phyloP scores from a whole-genome alignment of 2,329 filamentous ascomycete species.

The Beauveria medogensis region DNA sequence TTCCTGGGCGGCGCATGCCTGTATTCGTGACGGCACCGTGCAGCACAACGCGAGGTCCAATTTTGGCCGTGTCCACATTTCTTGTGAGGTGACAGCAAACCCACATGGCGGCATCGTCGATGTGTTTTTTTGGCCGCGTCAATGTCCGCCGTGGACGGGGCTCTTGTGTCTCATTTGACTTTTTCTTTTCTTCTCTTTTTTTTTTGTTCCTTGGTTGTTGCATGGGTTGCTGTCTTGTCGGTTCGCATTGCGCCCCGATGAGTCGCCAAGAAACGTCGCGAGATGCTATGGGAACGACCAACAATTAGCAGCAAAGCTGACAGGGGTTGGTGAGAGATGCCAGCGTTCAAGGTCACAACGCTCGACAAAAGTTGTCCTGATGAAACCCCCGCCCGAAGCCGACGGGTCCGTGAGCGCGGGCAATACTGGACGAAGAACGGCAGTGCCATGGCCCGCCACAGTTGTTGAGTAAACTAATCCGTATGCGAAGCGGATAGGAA shows the following conservation, averaged over 20 bases:
- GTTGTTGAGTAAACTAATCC: no score
- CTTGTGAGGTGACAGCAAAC: background rate
- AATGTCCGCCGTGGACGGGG: background rate
- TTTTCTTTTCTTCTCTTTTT: background rate
- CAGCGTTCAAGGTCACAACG: no score
- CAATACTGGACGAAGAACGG: background rate
- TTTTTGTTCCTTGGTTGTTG: background rate
- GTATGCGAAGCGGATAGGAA: background rate
- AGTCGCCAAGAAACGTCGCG: background rate
- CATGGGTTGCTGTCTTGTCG: background rate
- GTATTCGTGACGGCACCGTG: background rate
- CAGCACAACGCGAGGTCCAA: background rate
- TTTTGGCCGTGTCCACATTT: slow-evolving; percentile 6
- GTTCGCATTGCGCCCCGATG: background rate
- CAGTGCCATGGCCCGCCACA: no score
- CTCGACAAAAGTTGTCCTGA: background rate
- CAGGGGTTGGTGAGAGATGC: background rate
- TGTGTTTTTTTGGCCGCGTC: background rate
- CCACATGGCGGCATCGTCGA: slow-evolving; percentile 10
- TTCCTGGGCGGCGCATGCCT: background rate
- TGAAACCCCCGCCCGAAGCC: background rate
- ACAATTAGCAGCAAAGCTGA: background rate
- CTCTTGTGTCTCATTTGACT: background rate
- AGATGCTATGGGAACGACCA: background rate
- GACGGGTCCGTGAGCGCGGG: background rate